Conservation (phyloP, 345 rosid genomes). For the Schrenkiella parvula region DNA sequence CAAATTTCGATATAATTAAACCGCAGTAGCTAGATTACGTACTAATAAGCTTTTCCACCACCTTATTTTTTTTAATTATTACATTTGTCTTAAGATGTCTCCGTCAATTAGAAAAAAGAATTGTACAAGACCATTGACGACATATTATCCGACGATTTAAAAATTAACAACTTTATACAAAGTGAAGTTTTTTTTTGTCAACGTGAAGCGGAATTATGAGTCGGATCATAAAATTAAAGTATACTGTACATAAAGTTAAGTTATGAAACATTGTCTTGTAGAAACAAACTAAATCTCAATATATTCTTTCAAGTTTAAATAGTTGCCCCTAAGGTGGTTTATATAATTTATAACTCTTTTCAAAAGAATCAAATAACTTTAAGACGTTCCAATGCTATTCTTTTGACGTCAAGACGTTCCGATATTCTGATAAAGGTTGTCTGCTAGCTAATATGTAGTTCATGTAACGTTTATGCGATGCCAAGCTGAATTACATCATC, state of each 20-base stretch:
- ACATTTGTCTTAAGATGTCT: neutral
- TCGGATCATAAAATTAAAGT: neutral
- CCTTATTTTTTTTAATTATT: neutral
- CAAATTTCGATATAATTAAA: neutral
- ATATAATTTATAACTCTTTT: neutral
- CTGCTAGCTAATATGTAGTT: neutral
- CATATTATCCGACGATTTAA: neutral
- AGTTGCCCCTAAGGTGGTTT: no score
- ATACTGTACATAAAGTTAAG: neutral
- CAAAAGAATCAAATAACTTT: neutral
- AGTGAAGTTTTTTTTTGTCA: neutral
- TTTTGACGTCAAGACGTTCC: neutral
- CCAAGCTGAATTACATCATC: conserved; percentile 19
- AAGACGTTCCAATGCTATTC: neutral
- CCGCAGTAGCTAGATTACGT: neutral
- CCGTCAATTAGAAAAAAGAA: neutral
- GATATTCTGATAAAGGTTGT: neutral
- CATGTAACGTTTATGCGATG: neutral
- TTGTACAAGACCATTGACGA: neutral
- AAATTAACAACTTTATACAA: neutral
- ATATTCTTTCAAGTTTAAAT: neutral
- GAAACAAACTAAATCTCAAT: neutral
- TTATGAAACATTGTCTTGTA: neutral
- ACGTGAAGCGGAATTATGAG: neutral
- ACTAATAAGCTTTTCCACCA: neutral